Conservation (phyloP, 2,329 filamentous ascomycete species). For the Phialophora expanda region DNA sequence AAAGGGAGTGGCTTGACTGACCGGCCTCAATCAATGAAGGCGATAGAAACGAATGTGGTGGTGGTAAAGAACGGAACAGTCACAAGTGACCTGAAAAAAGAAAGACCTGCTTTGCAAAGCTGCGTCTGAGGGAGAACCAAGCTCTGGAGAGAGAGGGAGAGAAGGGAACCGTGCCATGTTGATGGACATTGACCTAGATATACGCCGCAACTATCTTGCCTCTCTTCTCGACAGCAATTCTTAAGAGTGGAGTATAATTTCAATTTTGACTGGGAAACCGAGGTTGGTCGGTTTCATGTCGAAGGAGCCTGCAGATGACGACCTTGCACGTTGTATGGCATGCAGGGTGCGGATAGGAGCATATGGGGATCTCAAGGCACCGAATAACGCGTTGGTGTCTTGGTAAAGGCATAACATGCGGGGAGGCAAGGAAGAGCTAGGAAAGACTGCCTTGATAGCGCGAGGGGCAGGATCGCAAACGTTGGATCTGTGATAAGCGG, state of each 20-base stretch:
- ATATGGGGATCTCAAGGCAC: background rate
- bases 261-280: background rate
- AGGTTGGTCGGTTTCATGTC: conserved; percentile 27
- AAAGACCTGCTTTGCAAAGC: conserved; percentile 34
- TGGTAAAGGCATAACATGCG: background rate
- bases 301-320: conserved; percentile 8
- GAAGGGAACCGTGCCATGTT: background rate
- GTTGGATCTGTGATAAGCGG: conserved; percentile 22
- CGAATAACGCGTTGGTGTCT: background rate
- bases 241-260: background rate
- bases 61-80: conserved; percentile 29
- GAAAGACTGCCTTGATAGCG: conserved; percentile 1
- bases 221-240: background rate
- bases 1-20: conserved; percentile 15
- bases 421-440: no score
- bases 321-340: conserved; percentile 4
- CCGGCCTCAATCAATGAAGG: conserved; percentile 36
- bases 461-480: conserved; percentile 26
- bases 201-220: conserved; percentile 13
- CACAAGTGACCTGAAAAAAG: conserved; percentile 30
- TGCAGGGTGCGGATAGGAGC: conserved; percentile 19
- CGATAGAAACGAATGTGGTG: conserved; percentile 29
- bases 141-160: conserved; percentile 20
- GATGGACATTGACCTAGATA: conserved; percentile 6
- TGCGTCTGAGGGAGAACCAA: conserved; percentile 19